A percentile compares a stretch with the other conserved stretches of the same genome.
phyloP scores from a whole-genome alignment of 495 filamentous ascomycete genomes.

The Hypoxylon intermedium region DNA sequence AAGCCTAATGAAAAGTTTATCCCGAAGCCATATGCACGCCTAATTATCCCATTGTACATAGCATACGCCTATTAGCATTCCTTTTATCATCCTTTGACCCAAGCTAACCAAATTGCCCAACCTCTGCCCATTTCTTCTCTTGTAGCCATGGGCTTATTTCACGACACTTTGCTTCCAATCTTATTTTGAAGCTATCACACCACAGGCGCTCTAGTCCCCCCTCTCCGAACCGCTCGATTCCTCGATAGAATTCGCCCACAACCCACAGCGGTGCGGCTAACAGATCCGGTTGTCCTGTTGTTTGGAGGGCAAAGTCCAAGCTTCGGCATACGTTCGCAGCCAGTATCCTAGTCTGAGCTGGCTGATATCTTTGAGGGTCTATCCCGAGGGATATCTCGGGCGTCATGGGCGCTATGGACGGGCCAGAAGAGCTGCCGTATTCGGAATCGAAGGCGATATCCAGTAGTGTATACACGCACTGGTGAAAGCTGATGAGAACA shows the following conservation, averaged over 20 bases:
- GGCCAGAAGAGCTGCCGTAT: not conserved
- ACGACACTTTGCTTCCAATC: conserved; percentile 35
- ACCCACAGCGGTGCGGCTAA: conserved; percentile 46
- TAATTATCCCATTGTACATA: too few species aligned
- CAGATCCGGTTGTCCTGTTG: conserved; percentile 50
- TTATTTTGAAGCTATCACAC: conserved; percentile 48
- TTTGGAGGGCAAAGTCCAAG: conserved; percentile 47
- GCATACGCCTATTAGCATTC: too few species aligned
- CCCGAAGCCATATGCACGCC: too few species aligned
- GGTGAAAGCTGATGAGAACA: conserved; percentile 49
- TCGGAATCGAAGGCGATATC: conserved; percentile 46
- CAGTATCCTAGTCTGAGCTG: conserved; percentile 37
- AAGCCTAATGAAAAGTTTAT: too few species aligned
- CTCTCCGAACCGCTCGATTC: conserved; percentile 36
- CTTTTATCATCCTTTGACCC: too few species aligned
- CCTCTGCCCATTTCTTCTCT: conserved; percentile 38
- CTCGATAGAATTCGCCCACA: conserved; percentile 44
- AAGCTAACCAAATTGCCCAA: conserved; percentile 35
- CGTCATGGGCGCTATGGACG: conserved; percentile 26
- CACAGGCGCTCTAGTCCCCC: conserved; percentile 50
- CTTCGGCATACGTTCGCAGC: conserved; percentile 49
- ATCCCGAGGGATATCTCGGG: conserved; percentile 35
- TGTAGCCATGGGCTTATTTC: conserved; percentile 35
- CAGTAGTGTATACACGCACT: conserved; percentile 47
- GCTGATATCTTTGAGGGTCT: conserved; percentile 38